phyloP scores from a whole-genome alignment of 2,329 filamentous ascomycete species.

The Allantophomopsis lycopodina region DNA sequence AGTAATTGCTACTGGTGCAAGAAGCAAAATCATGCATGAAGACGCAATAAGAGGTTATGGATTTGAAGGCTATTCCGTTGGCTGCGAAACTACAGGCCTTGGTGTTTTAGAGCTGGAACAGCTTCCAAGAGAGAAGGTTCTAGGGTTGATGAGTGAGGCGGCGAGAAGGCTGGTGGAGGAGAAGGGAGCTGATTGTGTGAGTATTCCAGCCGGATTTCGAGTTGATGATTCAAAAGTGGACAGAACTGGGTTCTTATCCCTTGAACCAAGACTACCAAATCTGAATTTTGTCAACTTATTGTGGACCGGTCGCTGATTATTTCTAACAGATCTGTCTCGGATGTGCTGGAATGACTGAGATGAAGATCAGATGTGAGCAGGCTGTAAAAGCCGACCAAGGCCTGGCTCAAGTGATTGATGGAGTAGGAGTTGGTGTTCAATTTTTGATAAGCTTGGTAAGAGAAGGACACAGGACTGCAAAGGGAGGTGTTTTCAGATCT shows the following conservation, averaged over 20 bases:
- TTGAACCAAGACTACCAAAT: no score
- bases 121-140: constrained; percentile 48
- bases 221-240: no score
- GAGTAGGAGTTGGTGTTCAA: constrained; percentile 31
- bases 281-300: no score
- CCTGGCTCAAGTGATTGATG: constrained; percentile 32
- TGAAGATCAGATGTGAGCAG: constrained; percentile 44
- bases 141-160: constrained; percentile 51
- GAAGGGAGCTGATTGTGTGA: constrained; percentile 37
- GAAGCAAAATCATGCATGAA: constrained; percentile 52
- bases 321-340: constrained; percentile 56
- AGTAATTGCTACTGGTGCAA: constrained; percentile 74
- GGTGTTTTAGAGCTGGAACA: constrained; percentile 70
- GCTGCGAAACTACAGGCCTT: constrained; percentile 45
- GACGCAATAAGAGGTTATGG: constrained; percentile 47
- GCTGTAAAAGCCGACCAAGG: constrained; percentile 27
- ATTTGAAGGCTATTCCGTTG: constrained; percentile 38
- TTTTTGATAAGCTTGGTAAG: constrained; percentile 29
- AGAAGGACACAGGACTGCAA: constrained; percentile 29
- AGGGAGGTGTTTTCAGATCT: constrained; percentile 26
- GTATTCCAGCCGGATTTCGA: no score
- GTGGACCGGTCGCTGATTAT: no score
- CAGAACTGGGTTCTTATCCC: no score
- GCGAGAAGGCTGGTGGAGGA: constrained; percentile 48
- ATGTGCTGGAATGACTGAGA: constrained; percentile 81